These are phyloP conservation scores for Botrytis tulipae DNA, from an alignment of 2,329 filamentous ascomycete genomes.

Conservation along the genomic window DNA sequence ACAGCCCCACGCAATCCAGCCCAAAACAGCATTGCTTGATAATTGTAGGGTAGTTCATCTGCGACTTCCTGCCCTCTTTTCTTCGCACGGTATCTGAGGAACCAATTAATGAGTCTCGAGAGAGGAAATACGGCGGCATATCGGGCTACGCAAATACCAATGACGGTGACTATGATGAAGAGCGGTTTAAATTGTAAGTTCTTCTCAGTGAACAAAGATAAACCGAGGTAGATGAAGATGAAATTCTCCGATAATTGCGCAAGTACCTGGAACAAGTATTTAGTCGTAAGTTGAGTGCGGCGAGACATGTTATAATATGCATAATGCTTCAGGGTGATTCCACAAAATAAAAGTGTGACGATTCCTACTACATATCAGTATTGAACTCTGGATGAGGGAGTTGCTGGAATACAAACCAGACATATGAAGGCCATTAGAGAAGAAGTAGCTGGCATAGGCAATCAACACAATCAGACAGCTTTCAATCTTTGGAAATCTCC, in stretches of 20 bases:
- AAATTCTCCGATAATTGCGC: constrained; percentile 98
- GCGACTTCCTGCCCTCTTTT: constrained; percentile 72
- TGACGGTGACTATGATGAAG: constrained; percentile 87
- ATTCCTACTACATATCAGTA: constrained; percentile 49
- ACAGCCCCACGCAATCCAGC: constrained; percentile 93
- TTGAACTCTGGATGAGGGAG: neutral
- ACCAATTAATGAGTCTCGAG: constrained; percentile 85
- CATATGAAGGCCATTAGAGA: constrained; percentile 92
- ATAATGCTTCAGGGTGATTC: constrained; percentile 97
- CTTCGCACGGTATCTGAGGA: constrained; percentile 81
- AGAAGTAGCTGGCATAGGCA: constrained; percentile 95
- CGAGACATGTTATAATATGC: constrained; percentile 99
- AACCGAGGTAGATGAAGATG: constrained; percentile 97
- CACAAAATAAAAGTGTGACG: constrained; percentile 93
- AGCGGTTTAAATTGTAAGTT: constrained; percentile 88
- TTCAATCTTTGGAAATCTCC: constrained; percentile 92
- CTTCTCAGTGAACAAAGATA: constrained; percentile 90
- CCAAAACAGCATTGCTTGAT: constrained; percentile 99
- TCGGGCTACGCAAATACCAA: constrained; percentile 87
- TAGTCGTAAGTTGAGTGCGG: constrained; percentile 93
- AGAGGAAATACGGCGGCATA: constrained; percentile 95
- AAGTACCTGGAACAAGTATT: constrained; percentile 93
- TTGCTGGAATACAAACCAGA: constrained; percentile 66
- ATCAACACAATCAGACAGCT: constrained; percentile 92
- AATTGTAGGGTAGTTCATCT: constrained; percentile 89